Evolutionary conservation across 495 filamentous ascomycete genomes (phyloP).

Genomic region (Hyaloscypha bicolor): DNA sequence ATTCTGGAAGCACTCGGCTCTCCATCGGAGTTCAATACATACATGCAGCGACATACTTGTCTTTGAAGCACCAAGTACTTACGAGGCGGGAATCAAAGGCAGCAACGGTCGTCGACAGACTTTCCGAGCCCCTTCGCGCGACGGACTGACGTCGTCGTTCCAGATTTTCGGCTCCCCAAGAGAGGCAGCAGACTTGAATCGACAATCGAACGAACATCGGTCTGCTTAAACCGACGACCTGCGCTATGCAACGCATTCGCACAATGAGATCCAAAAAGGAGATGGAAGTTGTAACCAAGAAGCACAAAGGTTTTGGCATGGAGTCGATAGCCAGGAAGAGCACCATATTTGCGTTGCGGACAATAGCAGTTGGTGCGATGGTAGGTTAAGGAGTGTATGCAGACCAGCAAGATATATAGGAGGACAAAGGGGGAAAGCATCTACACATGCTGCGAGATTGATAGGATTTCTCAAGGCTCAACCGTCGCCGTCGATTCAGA

Average conservation of each 20-base stretch:
- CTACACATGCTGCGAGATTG: neutral
- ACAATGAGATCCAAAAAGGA: neutral
- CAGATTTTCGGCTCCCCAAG: neutral
- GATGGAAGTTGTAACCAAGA: neutral
- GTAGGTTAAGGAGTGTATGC: neutral
- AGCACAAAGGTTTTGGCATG: neutral
- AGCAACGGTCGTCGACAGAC: neutral
- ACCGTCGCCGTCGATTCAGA: neutral
- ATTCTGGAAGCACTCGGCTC: neutral
- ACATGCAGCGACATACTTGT: neutral
- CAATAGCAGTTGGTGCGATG: neutral
- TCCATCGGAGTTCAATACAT: neutral
- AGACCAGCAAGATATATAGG: neutral
- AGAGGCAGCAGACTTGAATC: neutral
- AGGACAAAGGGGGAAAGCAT: neutral
- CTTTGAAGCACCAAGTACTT: neutral
- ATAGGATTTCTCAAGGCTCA: neutral
- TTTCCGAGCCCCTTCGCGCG: neutral
- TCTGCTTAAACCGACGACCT: neutral
- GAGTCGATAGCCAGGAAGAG: neutral
- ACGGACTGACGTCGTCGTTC: neutral
- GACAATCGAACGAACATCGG: neutral
- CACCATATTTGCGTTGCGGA: neutral
- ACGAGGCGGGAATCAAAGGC: neutral
- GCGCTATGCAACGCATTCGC: neutral